Base-by-base conservation (phyloP, 129 eudicot species). In the Flaveria bidentis region DNA sequence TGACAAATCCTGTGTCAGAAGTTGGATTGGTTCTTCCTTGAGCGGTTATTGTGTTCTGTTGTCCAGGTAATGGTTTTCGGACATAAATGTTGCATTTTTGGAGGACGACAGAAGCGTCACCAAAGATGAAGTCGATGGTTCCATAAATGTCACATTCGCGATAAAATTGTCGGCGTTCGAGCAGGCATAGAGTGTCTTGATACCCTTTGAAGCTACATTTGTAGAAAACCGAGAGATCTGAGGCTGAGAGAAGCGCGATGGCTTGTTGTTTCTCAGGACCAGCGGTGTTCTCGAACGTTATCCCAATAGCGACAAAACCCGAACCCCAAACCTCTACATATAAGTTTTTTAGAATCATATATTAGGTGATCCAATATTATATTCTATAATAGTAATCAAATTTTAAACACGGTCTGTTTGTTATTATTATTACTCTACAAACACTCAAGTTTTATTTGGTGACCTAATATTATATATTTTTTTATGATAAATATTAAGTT, bases 141-240 rank as follows among this genome's bases (percentile, higher is more conserved):
- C 89, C 89, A 2, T 79, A 82, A 0, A 85, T 82, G 77, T 82
- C 84, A 46, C 89, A 85, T n/a, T 85, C 85, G 7, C 89, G 86
- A 51, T 75, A 82, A 71, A 85, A 76, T n/a, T 85, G 89, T 0
- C 76, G 80, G 17, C 49, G 12, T 7, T 55, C 8, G 16, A 64
- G 71, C 5, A 67, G 45, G 64, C 77, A 82, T 15, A 85, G 70
- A 1, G 89, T 82, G 80, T 85, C 89, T 72, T 85, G 89, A 71
- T 79, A 79, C 67, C 89, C 89, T 85, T 74, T 79, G 82, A 85
- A 85, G 86, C 89, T 85, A 72, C 89, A 85, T 20, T 69, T 76
- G 62, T 79, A 85, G 69, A 79, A 85, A 33, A 45, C 74, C 0
- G 86, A 76, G 16, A 42, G 49, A 52, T 85, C 77, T 0, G 86